Conservation (phyloP, 1,139 yeast species). For the Eremothecium cymbalariae region DNA sequence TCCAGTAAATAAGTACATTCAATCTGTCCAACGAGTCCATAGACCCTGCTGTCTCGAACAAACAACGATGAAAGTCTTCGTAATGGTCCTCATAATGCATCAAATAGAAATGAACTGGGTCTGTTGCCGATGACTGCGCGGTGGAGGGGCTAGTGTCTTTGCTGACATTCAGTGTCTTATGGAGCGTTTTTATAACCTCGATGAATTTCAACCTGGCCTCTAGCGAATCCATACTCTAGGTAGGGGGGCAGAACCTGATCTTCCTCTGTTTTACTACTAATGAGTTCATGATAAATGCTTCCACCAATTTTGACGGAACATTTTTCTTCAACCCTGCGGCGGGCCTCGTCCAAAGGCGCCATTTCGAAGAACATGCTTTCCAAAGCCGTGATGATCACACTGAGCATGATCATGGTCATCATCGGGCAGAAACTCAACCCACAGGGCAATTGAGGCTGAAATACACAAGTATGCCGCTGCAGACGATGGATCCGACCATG, state of each 20-base stretch:
- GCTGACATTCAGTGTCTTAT: constrained; percentile 23
- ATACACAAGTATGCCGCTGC: no score
- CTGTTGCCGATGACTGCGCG: constrained; percentile 11
- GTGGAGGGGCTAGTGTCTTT: constrained; percentile 12
- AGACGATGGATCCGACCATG: no score
- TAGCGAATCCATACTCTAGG: constrained; percentile 31
- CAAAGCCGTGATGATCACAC: no score
- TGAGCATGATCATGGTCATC: no score
- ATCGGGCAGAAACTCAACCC: no score
- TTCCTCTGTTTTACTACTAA: constrained; percentile 16
- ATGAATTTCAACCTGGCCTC: constrained; percentile 31
- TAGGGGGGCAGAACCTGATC: constrained; percentile 15
- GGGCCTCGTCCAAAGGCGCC: no score
- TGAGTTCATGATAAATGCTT: no score
- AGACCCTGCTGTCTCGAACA: constrained; percentile 24
- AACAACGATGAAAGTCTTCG: constrained; percentile 31
- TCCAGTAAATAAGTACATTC: constrained; percentile 25
- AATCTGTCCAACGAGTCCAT: constrained; percentile 28
- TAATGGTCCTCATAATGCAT: constrained; percentile 26
- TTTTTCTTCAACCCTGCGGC: no score
- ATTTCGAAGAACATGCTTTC: no score
- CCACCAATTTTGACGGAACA: no score
- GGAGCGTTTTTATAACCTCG: constrained; percentile 26
- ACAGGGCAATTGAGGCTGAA: no score
- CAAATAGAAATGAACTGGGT: constrained; percentile 28